phyloP scores from a whole-genome alignment of 1,284 basidiomycete genomes.

The Cutaneotrichosporon spelunceum region DNA sequence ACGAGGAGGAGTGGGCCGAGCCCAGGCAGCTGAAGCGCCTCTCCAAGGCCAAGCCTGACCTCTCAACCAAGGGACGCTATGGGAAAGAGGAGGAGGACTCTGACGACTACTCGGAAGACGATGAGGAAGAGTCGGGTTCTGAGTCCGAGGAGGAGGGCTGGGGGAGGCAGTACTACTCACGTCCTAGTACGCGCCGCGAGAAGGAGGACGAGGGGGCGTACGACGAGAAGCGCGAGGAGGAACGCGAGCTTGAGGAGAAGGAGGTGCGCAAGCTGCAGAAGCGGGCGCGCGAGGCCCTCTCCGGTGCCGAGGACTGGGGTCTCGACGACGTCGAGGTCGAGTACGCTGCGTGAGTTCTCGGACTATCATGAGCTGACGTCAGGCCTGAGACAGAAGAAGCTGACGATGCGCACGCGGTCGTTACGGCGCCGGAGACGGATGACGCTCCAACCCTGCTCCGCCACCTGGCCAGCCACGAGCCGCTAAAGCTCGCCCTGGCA shows the following conservation, averaged over 20 bases:
- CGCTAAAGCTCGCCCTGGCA: conserved; percentile 62
- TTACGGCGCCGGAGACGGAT: conserved; percentile 34
- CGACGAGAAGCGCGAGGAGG: conserved; percentile 55
- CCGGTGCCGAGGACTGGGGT: conserved; percentile 75
- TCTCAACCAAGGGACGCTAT: conserved; percentile 46
- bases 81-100: conserved; percentile 52
- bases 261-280: conserved; percentile 66
- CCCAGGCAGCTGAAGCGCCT: conserved; percentile 41
- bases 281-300: conserved; percentile 68
- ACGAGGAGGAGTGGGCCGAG: conserved; percentile 40
- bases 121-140: conserved; percentile 27
- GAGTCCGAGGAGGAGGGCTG: conserved; percentile 64
- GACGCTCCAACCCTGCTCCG: conserved; percentile 60
- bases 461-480: conserved; percentile 73
- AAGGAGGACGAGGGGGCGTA: conserved; percentile 23
- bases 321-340: conserved; percentile 61
- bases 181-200: conserved; percentile 42
- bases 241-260: conserved; percentile 26
- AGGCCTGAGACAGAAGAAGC: conserved; percentile 6
- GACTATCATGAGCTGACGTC: background rate
- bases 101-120: conserved; percentile 56
- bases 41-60: conserved; percentile 45
- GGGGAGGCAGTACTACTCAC: conserved; percentile 80
- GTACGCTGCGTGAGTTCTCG: conserved; percentile 40
- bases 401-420: conserved; percentile 11